phyloP scores from a whole-genome alignment of 257 asterid genomes.

The Plantago major region DNA sequence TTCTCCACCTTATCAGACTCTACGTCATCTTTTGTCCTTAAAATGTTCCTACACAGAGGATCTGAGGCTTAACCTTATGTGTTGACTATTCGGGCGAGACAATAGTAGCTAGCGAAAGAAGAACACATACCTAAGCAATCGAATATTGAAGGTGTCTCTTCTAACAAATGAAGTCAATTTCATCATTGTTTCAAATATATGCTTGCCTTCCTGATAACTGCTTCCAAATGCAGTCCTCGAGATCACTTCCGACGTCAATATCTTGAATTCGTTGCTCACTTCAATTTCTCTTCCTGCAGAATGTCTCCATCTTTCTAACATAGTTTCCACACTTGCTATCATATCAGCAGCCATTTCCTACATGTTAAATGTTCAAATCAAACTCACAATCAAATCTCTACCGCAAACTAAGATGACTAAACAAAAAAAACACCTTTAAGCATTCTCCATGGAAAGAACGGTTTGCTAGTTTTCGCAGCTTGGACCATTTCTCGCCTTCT shows the following conservation, averaged over 20 bases:
- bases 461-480: conserved; percentile 11
- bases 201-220: conserved; percentile 38
- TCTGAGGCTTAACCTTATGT: neutral
- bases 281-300: conserved; percentile 41
- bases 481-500: conserved; percentile 11
- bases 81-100: neutral
- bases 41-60: conserved; percentile 24
- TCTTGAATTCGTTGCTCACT: conserved; percentile 38
- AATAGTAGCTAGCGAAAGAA: neutral
- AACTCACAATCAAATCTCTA: no score
- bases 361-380: neutral
- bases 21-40: conserved; percentile 45
- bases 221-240: conserved; percentile 54
- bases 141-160: neutral
- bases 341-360: conserved; percentile 46
- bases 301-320: conserved; percentile 36
- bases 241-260: conserved; percentile 46
- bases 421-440: neutral
- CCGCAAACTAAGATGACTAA: neutral
- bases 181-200: conserved; percentile 41
- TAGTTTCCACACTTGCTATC: conserved; percentile 30
- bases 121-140: conserved; percentile 4
- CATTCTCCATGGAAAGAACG: conserved; percentile 9
- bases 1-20: conserved; percentile 51
- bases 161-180: conserved; percentile 16